Evolutionary conservation across 148 eudicot genomes (phyloP).

Genomic region (Linanthus parryae): DNA sequence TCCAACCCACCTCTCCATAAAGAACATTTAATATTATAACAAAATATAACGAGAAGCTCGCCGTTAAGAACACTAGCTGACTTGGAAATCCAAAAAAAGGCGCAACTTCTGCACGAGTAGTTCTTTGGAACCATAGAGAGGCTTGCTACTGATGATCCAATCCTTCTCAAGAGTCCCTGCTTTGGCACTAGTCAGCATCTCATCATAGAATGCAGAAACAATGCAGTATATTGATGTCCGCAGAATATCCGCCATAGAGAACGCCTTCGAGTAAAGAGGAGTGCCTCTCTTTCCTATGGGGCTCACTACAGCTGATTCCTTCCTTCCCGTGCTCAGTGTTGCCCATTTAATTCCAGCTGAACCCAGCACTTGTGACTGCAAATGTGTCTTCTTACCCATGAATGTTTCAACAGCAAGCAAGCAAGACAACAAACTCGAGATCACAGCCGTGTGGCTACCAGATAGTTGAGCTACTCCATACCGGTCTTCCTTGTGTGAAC

Average conservation of each 20-base stretch:
- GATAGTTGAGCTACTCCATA: slow-evolving; percentile 94
- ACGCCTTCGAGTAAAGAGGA: slow-evolving; percentile 62
- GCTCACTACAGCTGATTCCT: slow-evolving; percentile 66
- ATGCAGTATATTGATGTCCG: slow-evolving; percentile 72
- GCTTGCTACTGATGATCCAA: slow-evolving; percentile 55
- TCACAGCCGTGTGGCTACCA: slow-evolving; percentile 72
- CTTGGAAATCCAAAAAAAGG: slow-evolving; percentile 64
- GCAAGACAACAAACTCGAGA: slow-evolving; percentile 64
- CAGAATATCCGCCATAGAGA: slow-evolving; percentile 72
- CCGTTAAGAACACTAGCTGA: too few relatives aligned
- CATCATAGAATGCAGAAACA: slow-evolving; percentile 67
- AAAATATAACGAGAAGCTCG: too few relatives aligned
- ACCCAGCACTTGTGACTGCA: slow-evolving; percentile 48
- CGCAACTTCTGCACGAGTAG: slow-evolving; percentile 63
- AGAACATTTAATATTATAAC: too few relatives aligned
- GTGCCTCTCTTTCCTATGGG: slow-evolving; percentile 62
- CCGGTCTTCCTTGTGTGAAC: slow-evolving; percentile 84
- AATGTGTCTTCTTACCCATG: slow-evolving; percentile 84
- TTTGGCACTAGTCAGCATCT: slow-evolving; percentile 63
- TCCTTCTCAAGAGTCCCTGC: slow-evolving; percentile 69
- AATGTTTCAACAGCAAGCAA: slow-evolving; percentile 79
- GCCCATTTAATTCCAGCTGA: slow-evolving; percentile 89
- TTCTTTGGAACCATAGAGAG: slow-evolving; percentile 58
- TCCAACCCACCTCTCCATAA: too few relatives aligned
- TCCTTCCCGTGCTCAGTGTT: slow-evolving; percentile 53